Conservation (phyloP, 257 asterid species). For the Verbena officinalis region DNA sequence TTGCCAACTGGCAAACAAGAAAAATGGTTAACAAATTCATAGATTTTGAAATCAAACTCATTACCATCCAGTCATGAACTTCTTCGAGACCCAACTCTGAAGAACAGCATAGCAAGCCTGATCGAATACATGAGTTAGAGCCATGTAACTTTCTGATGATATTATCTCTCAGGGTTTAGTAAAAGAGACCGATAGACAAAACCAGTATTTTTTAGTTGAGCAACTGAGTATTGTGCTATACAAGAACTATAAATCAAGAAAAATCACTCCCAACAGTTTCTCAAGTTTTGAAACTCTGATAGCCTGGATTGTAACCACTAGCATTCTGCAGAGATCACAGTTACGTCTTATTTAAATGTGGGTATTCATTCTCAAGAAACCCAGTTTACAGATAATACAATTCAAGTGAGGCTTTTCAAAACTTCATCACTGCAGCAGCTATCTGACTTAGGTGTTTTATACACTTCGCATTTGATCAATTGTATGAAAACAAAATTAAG, state of each 20-base stretch:
- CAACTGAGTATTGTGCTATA: constrained; percentile 1
- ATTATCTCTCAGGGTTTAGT: not conserved
- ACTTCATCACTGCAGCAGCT: not conserved
- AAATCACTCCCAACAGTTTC: not conserved
- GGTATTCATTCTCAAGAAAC: not conserved
- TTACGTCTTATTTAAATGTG: not conserved
- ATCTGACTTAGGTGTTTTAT: not conserved
- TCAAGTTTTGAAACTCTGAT: not conserved
- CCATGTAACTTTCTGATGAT: constrained; percentile 12
- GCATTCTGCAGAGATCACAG: not conserved
- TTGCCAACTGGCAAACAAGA: not conserved
- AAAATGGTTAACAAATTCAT: not conserved
- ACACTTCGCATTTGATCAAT: no score
- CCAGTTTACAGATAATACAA: not conserved
- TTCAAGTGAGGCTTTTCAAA: not conserved
- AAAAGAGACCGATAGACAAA: not conserved
- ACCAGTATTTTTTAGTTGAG: not conserved
- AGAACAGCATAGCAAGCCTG: constrained; percentile 99
- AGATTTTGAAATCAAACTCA: constrained; percentile 18
- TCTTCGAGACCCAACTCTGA: constrained; percentile 97
- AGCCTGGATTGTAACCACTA: not conserved
- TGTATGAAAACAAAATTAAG: not conserved
- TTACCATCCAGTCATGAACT: constrained; percentile 99
- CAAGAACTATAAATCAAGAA: constrained; percentile 14
- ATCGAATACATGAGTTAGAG: constrained; percentile 33